Evolutionary conservation across 345 rosid species (phyloP).

Genomic region (Garcia nutans): DNA sequence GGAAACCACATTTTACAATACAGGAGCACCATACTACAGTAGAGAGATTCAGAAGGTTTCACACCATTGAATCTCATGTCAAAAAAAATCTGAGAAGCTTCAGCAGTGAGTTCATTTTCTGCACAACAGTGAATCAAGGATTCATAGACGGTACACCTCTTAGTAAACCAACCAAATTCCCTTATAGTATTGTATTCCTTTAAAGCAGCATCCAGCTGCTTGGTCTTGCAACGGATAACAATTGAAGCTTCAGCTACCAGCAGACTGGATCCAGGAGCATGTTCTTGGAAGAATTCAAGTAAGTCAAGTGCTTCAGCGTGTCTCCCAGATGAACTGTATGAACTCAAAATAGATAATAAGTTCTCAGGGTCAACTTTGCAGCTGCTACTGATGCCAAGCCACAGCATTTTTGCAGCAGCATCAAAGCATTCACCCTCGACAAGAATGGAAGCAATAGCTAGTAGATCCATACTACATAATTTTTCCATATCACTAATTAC

Average conservation of each 20-base stretch:
- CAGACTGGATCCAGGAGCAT: slow-evolving; percentile 41
- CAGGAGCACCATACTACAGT: slow-evolving; percentile 49
- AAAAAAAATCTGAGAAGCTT: slow-evolving; percentile 82
- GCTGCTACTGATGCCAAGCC: slow-evolving; percentile 51
- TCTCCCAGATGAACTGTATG: slow-evolving; percentile 75
- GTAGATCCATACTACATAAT: slow-evolving; percentile 58
- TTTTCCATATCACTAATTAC: slow-evolving; percentile 71
- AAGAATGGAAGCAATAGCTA: slow-evolving; percentile 64
- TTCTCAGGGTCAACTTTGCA: slow-evolving; percentile 54
- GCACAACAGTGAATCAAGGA: slow-evolving; percentile 68
- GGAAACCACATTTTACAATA: slow-evolving; percentile 83
- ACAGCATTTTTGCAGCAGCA: slow-evolving; percentile 66
- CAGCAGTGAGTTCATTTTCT: slow-evolving; percentile 52
- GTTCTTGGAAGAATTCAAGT: slow-evolving; percentile 70
- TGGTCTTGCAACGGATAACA: slow-evolving; percentile 69
- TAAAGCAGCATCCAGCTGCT: slow-evolving; percentile 60
- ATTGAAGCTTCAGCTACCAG: slow-evolving; percentile 67
- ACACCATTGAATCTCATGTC: slow-evolving; percentile 72
- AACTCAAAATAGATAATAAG: slow-evolving; percentile 66
- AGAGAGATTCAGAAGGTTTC: slow-evolving; percentile 54
- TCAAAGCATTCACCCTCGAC: slow-evolving; percentile 85
- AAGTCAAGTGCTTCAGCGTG: slow-evolving; percentile 72
- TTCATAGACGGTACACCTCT: slow-evolving; percentile 62
- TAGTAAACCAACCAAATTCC: slow-evolving; percentile 41
- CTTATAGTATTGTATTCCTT: slow-evolving; percentile 53